These are phyloP conservation scores for Nitzschia sp. DNA, from an alignment of 108 stramenopile species.

Conservation along the genomic window DNA sequence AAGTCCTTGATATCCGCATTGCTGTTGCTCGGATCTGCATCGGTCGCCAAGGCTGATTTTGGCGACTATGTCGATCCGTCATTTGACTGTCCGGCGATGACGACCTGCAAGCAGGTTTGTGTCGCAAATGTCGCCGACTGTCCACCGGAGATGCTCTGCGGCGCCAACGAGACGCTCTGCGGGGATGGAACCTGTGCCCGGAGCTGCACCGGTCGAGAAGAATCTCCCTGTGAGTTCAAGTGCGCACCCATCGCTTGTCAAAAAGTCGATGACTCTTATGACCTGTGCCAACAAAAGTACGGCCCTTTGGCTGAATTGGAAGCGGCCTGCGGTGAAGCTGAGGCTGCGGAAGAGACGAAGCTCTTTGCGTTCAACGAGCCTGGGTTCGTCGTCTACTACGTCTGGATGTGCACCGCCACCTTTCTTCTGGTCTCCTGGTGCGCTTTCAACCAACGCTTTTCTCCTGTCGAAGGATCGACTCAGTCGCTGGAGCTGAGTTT, in stretches of 20 bases:
- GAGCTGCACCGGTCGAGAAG: neutral
- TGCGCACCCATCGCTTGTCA: slow-evolving; percentile 27
- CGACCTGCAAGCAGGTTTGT: slow-evolving; percentile 53
- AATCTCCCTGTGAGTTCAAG: slow-evolving; percentile 7
- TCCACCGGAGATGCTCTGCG: slow-evolving; percentile 34
- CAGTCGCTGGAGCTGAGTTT: slow-evolving; percentile 12
- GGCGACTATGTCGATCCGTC: slow-evolving; percentile 50
- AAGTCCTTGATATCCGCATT: neutral
- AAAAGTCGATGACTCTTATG: slow-evolving; percentile 9
- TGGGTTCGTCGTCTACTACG: slow-evolving; percentile 43
- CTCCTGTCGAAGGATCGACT: slow-evolving; percentile 37
- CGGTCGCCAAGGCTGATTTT: neutral
- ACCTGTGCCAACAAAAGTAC: slow-evolving; percentile 18
- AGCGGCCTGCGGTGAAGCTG: slow-evolving; percentile 29
- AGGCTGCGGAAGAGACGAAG: slow-evolving; percentile 33
- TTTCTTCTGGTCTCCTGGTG: slow-evolving; percentile 47
- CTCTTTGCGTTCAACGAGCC: slow-evolving; percentile 36
- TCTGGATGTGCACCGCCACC: slow-evolving; percentile 33
- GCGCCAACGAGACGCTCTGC: slow-evolving; percentile 31
- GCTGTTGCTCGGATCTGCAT: neutral
- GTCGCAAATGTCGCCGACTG: slow-evolving; percentile 42
- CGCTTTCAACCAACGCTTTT: slow-evolving; percentile 49
- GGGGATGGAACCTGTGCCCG: slow-evolving; percentile 51
- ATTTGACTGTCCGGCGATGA: slow-evolving; percentile 48
- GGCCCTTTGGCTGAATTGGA: slow-evolving; percentile 8